A percentile compares a stretch with the other conserved stretches of the same genome.
Conservation (phyloP, 2,329 filamentous ascomycete species). For the Magnaporthiopsis rhizophila region DNA sequence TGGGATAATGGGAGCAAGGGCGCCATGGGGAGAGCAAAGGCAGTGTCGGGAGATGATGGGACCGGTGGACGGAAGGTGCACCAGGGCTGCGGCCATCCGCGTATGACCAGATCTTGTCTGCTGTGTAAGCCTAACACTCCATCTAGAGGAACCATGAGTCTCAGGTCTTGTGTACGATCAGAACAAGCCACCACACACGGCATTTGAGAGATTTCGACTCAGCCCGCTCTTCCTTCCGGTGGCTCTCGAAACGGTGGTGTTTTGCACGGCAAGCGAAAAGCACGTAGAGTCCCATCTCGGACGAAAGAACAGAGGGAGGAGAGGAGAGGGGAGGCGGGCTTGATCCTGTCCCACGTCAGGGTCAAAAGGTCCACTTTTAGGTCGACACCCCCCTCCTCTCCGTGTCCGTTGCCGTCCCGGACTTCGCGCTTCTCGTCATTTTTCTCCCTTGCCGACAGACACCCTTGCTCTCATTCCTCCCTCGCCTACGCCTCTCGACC, state of each 20-base stretch:
- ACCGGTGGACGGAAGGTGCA: neutral
- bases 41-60: neutral
- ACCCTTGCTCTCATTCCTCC: neutral
- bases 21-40: neutral
- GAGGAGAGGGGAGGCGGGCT: neutral
- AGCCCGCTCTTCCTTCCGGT: neutral
- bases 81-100: slow-evolving; percentile 1
- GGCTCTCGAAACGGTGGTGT: neutral
- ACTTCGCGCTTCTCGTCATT: neutral
- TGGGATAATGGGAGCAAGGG: neutral
- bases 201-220: neutral
- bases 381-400: neutral
- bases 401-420: neutral
- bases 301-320: neutral
- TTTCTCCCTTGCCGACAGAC: no score
- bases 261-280: neutral
- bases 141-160: slow-evolving; percentile 5
- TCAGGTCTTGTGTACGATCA: slow-evolving; percentile 7
- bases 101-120: slow-evolving; percentile 4
- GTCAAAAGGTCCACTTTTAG: neutral
- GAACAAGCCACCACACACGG: slow-evolving; percentile 3
- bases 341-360: neutral
- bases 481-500: neutral
- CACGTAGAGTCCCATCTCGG: neutral
- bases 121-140: slow-evolving; percentile 2